Evolutionary conservation across 176 grass and related monocot species (phyloP).

Genomic region (Coix lacrymajobi): DNA sequence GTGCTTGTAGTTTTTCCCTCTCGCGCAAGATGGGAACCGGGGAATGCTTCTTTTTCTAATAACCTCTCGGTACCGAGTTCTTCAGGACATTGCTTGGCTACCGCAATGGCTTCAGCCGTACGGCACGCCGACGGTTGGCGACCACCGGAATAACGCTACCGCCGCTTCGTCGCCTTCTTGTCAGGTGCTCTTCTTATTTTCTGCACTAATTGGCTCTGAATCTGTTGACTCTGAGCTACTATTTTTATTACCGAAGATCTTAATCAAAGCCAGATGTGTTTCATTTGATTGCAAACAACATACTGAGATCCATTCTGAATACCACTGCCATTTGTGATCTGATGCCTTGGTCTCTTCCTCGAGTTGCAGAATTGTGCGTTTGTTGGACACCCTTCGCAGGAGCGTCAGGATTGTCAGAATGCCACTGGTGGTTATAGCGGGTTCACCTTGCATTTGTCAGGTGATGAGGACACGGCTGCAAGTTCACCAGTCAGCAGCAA

Average conservation of each 20-base stretch:
- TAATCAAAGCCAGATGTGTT: neutral
- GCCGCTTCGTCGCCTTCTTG: slow-evolving; percentile 32
- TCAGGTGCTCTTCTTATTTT: slow-evolving; percentile 33
- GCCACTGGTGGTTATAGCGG: slow-evolving; percentile 17
- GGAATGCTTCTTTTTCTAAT: neutral
- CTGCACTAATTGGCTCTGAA: neutral
- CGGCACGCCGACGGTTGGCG: slow-evolving; percentile 5
- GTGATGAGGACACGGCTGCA: slow-evolving; percentile 39
- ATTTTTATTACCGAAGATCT: neutral
- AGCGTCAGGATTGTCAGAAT: neutral
- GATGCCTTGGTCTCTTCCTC: neutral
- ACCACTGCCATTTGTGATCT: neutral
- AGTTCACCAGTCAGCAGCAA: slow-evolving; percentile 26
- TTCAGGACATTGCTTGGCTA: slow-evolving; percentile 67
- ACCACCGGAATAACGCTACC: slow-evolving; percentile 2
- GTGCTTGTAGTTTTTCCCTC: neutral
- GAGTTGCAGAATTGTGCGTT: slow-evolving; percentile 34
- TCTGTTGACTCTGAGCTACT: neutral
- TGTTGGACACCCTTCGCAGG: slow-evolving; percentile 8
- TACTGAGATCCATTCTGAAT: neutral
- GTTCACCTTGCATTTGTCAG: slow-evolving; percentile 58
- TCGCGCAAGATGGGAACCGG: neutral
- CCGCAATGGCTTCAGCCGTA: slow-evolving; percentile 86
- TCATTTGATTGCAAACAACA: neutral
- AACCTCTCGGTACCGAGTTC: neutral